A percentile compares a stretch with the other conserved stretches of the same genome.
Evolutionary conservation across 441 rosid species (phyloP).

Genomic region (Theobroma grandiflorum): DNA sequence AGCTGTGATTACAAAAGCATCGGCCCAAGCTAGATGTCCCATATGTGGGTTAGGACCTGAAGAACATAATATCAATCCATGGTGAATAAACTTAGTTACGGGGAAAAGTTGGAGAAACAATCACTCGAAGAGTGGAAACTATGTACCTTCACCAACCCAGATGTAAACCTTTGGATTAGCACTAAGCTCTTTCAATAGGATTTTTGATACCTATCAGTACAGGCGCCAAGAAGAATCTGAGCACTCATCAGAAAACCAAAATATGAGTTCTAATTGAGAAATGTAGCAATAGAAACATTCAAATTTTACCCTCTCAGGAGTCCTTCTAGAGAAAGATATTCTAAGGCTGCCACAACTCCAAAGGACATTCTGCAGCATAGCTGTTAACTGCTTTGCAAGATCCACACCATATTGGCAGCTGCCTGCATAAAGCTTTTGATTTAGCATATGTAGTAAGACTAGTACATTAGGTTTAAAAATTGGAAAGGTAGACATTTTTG

Average conservation of each 20-base stretch:
- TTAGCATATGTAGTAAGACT: not conserved
- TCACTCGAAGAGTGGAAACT: not conserved
- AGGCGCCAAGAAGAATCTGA: slow-evolving; percentile 25
- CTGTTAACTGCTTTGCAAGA: slow-evolving; percentile 53
- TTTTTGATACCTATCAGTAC: slow-evolving; percentile 47
- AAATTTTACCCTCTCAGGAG: slow-evolving; percentile 56
- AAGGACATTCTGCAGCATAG: slow-evolving; percentile 56
- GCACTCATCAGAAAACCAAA: not conserved
- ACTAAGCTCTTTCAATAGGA: slow-evolving; percentile 49
- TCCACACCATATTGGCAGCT: slow-evolving; percentile 65
- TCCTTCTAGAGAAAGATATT: slow-evolving; percentile 74
- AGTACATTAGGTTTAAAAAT: not conserved
- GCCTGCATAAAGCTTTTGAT: slow-evolving; percentile 37
- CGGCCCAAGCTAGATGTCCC: slow-evolving; percentile 78
- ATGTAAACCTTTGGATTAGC: slow-evolving; percentile 58
- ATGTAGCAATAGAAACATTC: slow-evolving; percentile 8
- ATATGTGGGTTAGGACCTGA: slow-evolving; percentile 73
- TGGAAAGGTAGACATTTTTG: slow-evolving; percentile 3
- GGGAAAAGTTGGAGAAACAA: not conserved
- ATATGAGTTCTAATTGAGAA: not conserved
- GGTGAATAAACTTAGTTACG: slow-evolving; percentile 6
- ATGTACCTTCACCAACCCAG: slow-evolving; percentile 66
- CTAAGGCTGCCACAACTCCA: slow-evolving; percentile 77
- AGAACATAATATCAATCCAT: slow-evolving; percentile 19
- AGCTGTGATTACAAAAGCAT: slow-evolving; percentile 73